Base-by-base conservation (phyloP, 2,329 filamentous ascomycete genomes). In the Talaromyces sp. region DNA sequence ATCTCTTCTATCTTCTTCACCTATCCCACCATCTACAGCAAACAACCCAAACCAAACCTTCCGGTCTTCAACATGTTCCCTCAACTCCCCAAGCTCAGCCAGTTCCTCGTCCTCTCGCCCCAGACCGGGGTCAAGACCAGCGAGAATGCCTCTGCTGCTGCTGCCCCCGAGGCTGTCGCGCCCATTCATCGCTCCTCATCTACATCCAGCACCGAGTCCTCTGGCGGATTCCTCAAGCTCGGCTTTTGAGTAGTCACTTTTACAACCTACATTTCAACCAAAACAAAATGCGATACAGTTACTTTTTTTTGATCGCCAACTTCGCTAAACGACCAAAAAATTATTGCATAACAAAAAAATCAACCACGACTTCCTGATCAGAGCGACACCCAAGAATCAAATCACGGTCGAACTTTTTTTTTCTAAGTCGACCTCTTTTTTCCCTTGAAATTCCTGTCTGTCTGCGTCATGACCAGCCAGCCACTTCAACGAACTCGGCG, bases 41-140 rank as follows among this genome's bases (percentile, higher is more conserved):
- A n/a, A n/a, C n/a, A n/a, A n/a, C n/a, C n/a, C n/a, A 41, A 26
- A 9, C 26, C 26, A 27, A 41, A 41, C n/a, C n/a, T n/a, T n/a
- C n/a, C n/a, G n/a, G n/a, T 26, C 56, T 17, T 41, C 59, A 61
- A 50, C 13, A 61, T 61, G 59, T 58, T 61, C 24, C 59, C 60
- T 32, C 50, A 53, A 38, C 58, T 62, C 2, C 56, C 56, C 52
- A 62, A 62, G 53, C 60, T 62, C 27, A 59, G 41, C 57, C 32
- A 59, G 27, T 62, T 62, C 29, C 46, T 62, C 46, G 60, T 59
- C 19, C 60, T 62, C n/a, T 52, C 60, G 2, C 60, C 60, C 32
- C 38, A 43, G 4, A n/a, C 54, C 27, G 56, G 58, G 4, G 19
- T 26, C 57, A 58, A 62, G 14, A 56, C 56, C 14, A 24, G n/a